These are phyloP conservation scores for Fraxinus quadrangulata DNA, from an alignment of 257 asterid genomes.

Conservation along the genomic window DNA sequence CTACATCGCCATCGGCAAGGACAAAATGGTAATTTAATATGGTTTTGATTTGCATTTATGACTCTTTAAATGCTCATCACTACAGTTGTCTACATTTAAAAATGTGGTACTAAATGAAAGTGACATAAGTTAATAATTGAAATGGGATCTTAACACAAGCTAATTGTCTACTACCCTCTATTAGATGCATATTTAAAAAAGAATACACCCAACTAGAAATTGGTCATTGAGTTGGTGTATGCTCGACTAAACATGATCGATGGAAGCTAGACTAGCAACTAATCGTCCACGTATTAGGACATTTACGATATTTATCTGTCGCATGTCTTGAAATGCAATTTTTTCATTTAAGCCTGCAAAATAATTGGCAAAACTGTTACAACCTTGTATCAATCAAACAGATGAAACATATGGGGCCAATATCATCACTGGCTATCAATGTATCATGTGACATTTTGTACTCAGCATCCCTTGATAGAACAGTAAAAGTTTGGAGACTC, in stretches of 20 bases:
- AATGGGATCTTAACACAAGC: neutral
- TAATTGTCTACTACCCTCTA: neutral
- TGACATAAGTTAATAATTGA: neutral
- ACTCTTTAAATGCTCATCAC: neutral
- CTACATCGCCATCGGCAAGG: slow-evolving; percentile 65
- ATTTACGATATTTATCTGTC: too few species aligned
- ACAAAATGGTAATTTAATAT: slow-evolving; percentile 52
- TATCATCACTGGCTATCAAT: slow-evolving; percentile 75
- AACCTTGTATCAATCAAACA: slow-evolving; percentile 25
- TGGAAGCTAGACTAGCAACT: too few species aligned
- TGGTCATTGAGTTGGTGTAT: neutral
- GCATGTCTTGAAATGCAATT: neutral
- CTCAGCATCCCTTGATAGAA: slow-evolving; percentile 75
- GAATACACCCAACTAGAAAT: neutral
- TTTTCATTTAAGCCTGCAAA: neutral
- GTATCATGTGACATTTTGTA: slow-evolving; percentile 72
- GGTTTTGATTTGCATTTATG: neutral
- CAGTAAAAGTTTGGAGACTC: slow-evolving; percentile 88
- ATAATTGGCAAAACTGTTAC: neutral
- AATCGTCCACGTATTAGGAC: too few species aligned
- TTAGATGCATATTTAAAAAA: neutral
- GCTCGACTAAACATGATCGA: neutral
- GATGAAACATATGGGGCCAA: slow-evolving; percentile 80
- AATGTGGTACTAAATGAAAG: neutral
- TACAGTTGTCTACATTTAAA: neutral